phyloP scores from a whole-genome alignment of 345 rosid species.

The Zanthoxylum bungeanum region DNA sequence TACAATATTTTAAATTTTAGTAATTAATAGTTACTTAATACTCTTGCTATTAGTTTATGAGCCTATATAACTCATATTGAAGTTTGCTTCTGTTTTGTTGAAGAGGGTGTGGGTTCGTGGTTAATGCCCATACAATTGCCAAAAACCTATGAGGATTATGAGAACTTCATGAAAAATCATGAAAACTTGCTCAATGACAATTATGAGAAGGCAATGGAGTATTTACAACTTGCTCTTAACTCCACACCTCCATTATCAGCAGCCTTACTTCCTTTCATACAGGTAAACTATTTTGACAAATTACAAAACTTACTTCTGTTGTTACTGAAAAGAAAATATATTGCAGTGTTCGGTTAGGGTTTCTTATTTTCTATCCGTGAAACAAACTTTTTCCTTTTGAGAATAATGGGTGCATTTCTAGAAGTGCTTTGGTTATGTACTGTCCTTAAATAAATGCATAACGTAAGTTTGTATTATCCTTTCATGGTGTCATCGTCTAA shows the following conservation, averaged over 20 bases:
- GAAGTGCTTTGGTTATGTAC: neutral
- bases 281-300: constrained; percentile 40
- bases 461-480: neutral
- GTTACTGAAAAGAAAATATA: neutral
- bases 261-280: constrained; percentile 75
- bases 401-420: neutral
- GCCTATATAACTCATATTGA: constrained; percentile 6
- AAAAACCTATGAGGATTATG: constrained; percentile 35
- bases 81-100: constrained; percentile 12
- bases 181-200: constrained; percentile 32
- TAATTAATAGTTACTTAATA: constrained; percentile 5
- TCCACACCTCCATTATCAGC: constrained; percentile 37
- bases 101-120: constrained; percentile 65
- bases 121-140: constrained; percentile 64
- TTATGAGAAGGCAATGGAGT: constrained; percentile 60
- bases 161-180: constrained; percentile 20
- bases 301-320: neutral
- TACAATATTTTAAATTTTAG: neutral
- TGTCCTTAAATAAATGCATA: neutral
- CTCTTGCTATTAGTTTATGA: constrained; percentile 12
- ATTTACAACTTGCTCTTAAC: constrained; percentile 46
- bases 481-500: too few species aligned
- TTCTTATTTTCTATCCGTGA: neutral
- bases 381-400: neutral
- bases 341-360: neutral